Conservation (phyloP, 208 protist genomes). For the Phytomonas serpens region DNA sequence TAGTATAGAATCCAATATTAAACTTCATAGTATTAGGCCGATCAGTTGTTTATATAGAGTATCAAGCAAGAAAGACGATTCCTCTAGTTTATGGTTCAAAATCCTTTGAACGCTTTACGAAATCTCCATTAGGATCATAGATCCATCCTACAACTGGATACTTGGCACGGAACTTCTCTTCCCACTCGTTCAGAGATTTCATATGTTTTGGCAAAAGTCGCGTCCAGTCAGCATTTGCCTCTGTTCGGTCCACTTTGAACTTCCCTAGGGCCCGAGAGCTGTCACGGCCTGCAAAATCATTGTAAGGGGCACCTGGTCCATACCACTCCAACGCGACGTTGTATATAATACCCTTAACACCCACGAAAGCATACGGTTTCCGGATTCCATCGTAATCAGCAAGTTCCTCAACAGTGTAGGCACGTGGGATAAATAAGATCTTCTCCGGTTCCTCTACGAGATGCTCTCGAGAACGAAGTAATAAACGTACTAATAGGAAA, state of each 20-base stretch:
- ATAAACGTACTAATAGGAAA: constrained; percentile 15
- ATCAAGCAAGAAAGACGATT: not conserved
- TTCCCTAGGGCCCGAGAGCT: constrained; percentile 82
- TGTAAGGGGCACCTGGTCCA: constrained; percentile 67
- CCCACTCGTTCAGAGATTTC: constrained; percentile 79
- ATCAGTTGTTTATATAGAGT: not conserved
- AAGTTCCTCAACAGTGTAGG: constrained; percentile 74
- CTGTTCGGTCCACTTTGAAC: constrained; percentile 61
- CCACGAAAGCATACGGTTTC: constrained; percentile 64
- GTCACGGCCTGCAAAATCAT: constrained; percentile 80
- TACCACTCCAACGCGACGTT: constrained; percentile 72
- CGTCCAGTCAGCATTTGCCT: constrained; percentile 82
- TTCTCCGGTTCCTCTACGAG: constrained; percentile 34
- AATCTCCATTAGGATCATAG: constrained; percentile 36
- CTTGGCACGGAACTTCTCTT: constrained; percentile 73
- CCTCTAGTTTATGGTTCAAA: constrained; percentile 28
- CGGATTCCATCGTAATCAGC: constrained; percentile 59
- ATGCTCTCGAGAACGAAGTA: constrained; percentile 28
- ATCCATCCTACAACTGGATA: constrained; percentile 79
- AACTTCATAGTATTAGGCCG: constrained; percentile 1
- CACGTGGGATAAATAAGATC: constrained; percentile 52
- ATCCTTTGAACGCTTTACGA: constrained; percentile 33
- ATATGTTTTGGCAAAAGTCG: constrained; percentile 52
- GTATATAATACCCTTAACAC: constrained; percentile 83
- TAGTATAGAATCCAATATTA: not conserved